Base-by-base conservation (phyloP, 768 basidiomycete genomes). In the Lactarius psammicola region DNA sequence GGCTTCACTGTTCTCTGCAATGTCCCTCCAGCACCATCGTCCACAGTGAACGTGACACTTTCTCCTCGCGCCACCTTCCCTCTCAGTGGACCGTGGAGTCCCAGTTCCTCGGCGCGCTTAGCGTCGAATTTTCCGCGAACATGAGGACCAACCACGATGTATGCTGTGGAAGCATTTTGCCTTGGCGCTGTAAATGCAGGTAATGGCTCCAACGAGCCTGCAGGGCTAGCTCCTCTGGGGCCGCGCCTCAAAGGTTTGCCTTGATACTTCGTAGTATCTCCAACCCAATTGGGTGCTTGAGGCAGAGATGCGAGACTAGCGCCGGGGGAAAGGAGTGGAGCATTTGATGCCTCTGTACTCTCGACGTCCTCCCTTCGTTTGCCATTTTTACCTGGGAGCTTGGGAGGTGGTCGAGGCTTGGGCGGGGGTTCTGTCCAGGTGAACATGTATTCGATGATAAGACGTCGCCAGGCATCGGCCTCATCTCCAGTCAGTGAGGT, bases 81-180 rank as follows among this genome's bases (percentile, higher is more conserved):
- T n/a, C 91, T 81, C 11, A 85, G 63, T 6, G 81, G 82, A 0
- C 91, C 89, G 3, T 83, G 82, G 2, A 98, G 76, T 6, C 88
- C 87, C 2, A 94, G 79, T 53, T 78, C 82, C 10, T 79, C 71
- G 0, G 94, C 91, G 68, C 84, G 86, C 67, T 77, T 74, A 0
- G 75, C 86, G 66, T 94, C 82, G 72, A 98, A 96, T 74, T 90
- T 92, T 0, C 86, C 86, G 26, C 82, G 75, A 8, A 78, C 73
- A 15, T 69, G 68, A 0, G 84, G 81, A 0, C 82, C 84, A 2
- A 81, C 73, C 26, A 76, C 68, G 23, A 83, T 71, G 63, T 82
- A 84, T 40, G 73, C 72, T 3, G 78, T 59, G 28, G 72, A 69
- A 20, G 67, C 59, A 44, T 57, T 46, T 30, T 58, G 72, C 54